Conservation (phyloP, 75 land plant species). For the Cryptomeria japonica region DNA sequence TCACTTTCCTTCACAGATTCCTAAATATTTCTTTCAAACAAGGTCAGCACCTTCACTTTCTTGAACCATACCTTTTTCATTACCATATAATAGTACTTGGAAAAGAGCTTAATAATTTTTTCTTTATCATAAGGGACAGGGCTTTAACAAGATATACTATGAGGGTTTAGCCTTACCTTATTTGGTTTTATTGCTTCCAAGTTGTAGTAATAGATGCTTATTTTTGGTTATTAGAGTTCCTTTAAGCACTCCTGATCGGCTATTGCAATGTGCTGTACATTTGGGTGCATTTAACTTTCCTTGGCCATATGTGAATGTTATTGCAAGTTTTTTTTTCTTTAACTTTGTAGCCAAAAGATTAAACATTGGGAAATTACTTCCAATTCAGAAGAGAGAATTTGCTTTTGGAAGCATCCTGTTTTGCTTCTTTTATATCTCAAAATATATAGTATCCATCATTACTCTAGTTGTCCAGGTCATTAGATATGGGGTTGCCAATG, state of each 20-base stretch:
- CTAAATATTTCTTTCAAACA: conserved; percentile 54
- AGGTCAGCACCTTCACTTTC: conserved; percentile 38
- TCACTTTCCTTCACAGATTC: conserved; percentile 43
- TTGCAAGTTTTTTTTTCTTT: too few relatives aligned
- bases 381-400: background rate
- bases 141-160: background rate
- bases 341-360: background rate
- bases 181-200: background rate
- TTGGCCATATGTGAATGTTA: background rate
- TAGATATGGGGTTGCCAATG: too few relatives aligned
- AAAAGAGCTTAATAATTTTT: background rate
- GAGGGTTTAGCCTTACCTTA: background rate
- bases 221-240: background rate
- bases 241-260: background rate
- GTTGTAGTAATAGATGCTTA: background rate
- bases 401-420: background rate
- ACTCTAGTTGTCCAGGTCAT: too few relatives aligned
- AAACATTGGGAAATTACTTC: background rate
- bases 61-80: background rate
- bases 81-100: background rate
- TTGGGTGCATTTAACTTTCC: background rate
- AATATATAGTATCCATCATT: too few relatives aligned
- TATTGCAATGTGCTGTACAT: background rate
- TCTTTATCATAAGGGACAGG: background rate
- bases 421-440: background rate